These are phyloP conservation scores for Neurospora sp. DNA, from an alignment of 495 filamentous ascomycete species.

Conservation along the genomic window DNA sequence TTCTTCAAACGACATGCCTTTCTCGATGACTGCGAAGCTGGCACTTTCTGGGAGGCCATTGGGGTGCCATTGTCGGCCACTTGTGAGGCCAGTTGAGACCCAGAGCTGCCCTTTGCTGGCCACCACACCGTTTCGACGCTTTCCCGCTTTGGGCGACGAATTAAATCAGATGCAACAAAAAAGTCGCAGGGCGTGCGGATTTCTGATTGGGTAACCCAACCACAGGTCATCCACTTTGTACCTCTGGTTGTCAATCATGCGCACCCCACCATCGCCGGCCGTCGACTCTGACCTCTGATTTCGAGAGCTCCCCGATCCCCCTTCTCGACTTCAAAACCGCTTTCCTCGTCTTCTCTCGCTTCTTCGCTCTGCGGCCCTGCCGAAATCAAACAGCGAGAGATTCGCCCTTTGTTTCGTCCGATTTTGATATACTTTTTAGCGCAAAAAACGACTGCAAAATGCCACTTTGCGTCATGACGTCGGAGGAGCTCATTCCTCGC, in stretches of 20 bases:
- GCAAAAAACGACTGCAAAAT: not conserved
- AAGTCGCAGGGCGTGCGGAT: slow-evolving; percentile 17
- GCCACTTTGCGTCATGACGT: not conserved
- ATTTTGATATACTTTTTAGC: slow-evolving; percentile 18
- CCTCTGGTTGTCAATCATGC: slow-evolving; percentile 28
- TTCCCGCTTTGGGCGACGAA: slow-evolving; percentile 19
- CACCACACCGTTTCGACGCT: slow-evolving; percentile 16
- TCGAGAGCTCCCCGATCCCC: slow-evolving; percentile 25
- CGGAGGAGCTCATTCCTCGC: not conserved
- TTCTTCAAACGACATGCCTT: not conserved
- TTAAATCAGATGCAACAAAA: slow-evolving; percentile 22
- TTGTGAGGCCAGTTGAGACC: not conserved
- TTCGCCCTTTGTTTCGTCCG: not conserved
- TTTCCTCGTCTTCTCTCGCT: slow-evolving; percentile 22
- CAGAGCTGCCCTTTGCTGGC: slow-evolving; percentile 14
- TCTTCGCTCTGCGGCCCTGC: slow-evolving; percentile 14
- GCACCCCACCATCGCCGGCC: slow-evolving; percentile 19
- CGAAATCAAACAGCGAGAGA: not conserved
- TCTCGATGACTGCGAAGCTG: slow-evolving; percentile 3
- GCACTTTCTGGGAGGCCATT: slow-evolving; percentile 5
- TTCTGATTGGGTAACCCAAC: slow-evolving; percentile 35
- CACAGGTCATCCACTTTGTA: slow-evolving; percentile 29
- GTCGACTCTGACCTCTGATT: slow-evolving; percentile 21
- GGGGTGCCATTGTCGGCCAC: not conserved
- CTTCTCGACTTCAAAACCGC: slow-evolving; percentile 4